Evolutionary conservation across 2,329 filamentous ascomycete species (phyloP), one percentile per base, ranked within the genome.

Genomic region (Plectosphaerella sp.): DNA sequence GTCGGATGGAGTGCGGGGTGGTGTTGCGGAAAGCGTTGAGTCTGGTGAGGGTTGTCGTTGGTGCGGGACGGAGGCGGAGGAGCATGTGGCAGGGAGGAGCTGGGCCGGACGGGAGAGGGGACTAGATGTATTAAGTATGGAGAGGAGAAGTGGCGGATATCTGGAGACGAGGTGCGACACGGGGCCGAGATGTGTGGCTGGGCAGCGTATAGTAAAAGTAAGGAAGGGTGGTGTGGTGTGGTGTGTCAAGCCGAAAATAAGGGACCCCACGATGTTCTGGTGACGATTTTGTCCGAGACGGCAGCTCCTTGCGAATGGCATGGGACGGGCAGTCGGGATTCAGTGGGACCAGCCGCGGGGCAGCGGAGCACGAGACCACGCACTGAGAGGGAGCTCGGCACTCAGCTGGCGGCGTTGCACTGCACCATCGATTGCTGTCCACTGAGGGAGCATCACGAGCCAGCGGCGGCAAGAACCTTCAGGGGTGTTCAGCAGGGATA

Each of bases 1-100:
- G 25, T 46, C 22, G 43, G 20, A n/a, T 11, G 14, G 41, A 22
- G 43, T 25, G 20, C 24, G 18, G 43, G 12, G 22, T 25, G 24
- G 5, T 15, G 42, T 20, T 25, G 25, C 15, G 22, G 22, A 9
- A 18, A 25, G 25, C 25, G 43, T 46, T 46, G 43, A 33, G 15
- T 49, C n/a, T 45, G 14, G 37, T 18, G 20, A 43, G 16, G 24
- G 50, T 42, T 47, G 39, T 49, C 47, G 52, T 36, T 36, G 25
- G 39, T 48, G 51, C 48, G 49, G 50, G 39, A 28, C 54, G 54
- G 16, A 54, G 52, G 36, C 54, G 52, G 48, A 54, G 52, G 47
- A 57, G 54, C 56, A 57, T 57, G 50, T 50, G 54, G 52, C 15
- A 56, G 25, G 24, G 36, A 39, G 39, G 22, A 28, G 41, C 35